A percentile compares a stretch with the other conserved stretches of the same genome.
Evolutionary conservation across 2,329 filamentous ascomycete genomes (phyloP).

Genomic region (Colletotrichum acutatum): DNA sequence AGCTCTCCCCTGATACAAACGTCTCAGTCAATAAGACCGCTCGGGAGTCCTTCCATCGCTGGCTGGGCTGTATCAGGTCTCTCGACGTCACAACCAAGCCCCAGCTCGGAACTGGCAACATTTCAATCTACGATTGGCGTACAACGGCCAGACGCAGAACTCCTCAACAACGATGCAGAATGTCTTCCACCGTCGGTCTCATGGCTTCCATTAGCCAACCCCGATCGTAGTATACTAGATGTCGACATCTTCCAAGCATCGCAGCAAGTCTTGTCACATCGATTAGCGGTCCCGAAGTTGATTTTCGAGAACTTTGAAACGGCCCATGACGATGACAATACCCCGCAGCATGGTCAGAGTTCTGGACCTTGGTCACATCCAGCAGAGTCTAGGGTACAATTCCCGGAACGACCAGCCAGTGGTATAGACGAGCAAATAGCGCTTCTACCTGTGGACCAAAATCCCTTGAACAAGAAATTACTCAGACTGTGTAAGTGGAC

Average conservation of each 20-base stretch:
- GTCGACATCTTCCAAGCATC: slow-evolving; percentile 43
- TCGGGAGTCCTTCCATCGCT: background rate
- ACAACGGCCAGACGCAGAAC: background rate
- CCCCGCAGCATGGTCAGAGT: background rate
- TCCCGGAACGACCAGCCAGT: slow-evolving; percentile 3
- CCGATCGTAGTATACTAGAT: slow-evolving; percentile 39
- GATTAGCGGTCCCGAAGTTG: slow-evolving; percentile 35
- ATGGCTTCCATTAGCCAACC: background rate
- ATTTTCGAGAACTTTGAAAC: slow-evolving; percentile 30
- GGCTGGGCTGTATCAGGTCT: background rate
- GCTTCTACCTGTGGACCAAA: slow-evolving; percentile 54
- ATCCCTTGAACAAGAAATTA: slow-evolving; percentile 58
- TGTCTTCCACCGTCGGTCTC: background rate
- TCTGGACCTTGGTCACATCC: background rate
- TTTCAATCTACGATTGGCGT: background rate
- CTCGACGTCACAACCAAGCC: background rate
- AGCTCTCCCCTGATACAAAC: slow-evolving; percentile 36
- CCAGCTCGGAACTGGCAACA: background rate
- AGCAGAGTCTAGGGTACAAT: background rate
- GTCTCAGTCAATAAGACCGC: slow-evolving; percentile 12
- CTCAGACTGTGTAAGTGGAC: slow-evolving; percentile 35
- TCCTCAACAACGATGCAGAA: background rate
- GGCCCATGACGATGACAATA: background rate
- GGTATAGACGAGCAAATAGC: slow-evolving; percentile 47
- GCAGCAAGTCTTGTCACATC: slow-evolving; percentile 41